These are phyloP conservation scores for Neocallimastix lanati DNA, from an alignment of 192 early-diverging fungal genomes.

Conservation along the genomic window DNA sequence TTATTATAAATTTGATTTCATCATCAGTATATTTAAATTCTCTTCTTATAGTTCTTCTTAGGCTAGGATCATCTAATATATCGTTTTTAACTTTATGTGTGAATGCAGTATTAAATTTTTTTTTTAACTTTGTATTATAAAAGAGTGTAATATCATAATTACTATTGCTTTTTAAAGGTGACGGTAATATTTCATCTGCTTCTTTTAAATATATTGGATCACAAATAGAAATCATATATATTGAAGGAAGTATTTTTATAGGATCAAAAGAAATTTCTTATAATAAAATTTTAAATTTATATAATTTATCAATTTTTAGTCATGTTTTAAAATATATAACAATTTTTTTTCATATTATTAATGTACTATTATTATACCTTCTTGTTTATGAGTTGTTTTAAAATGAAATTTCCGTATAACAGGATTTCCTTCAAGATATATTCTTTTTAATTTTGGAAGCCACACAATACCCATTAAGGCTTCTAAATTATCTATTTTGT, in stretches of 20 bases:
- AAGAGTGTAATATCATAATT: neutral
- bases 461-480: constrained; percentile 19
- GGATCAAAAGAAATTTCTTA: neutral
- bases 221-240: constrained; percentile 3
- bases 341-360: too few relatives aligned
- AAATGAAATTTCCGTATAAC: constrained; percentile 9
- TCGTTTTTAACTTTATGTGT: constrained; percentile 7
- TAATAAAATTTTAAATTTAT: too few relatives aligned
- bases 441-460: constrained; percentile 12
- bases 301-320: too few relatives aligned
- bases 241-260: neutral
- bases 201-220: constrained; percentile 1
- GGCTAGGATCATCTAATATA: neutral
- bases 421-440: constrained; percentile 31
- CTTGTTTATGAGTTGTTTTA: neutral
- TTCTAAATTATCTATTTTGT: constrained; percentile 13
- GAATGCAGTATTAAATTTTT: neutral
- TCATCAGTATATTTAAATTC: constrained; percentile 24
- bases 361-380: neutral
- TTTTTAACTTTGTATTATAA: neutral
- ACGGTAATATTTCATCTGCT: neutral
- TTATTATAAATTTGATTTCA: constrained; percentile 20
- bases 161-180: neutral
- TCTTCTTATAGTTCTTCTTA: constrained; percentile 7
- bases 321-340: too few relatives aligned